Percentiles rank a stretch among this genome's conserved stretches.
phyloP scores from a whole-genome alignment of 2,329 filamentous ascomycete species.

The Ilyonectria mors-panacis region DNA sequence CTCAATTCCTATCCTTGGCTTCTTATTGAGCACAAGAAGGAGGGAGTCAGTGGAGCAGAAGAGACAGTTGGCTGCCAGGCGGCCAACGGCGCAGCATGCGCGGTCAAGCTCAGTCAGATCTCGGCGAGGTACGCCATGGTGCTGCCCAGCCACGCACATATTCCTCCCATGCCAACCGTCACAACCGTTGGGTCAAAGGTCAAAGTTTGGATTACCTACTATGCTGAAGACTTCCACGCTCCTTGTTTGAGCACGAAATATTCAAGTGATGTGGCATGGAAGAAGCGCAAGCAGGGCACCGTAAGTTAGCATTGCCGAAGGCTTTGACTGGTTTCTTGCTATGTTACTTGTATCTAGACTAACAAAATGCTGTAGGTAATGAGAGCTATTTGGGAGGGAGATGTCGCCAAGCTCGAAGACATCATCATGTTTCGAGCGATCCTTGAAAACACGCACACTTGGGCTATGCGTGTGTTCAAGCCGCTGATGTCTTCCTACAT shows the following conservation, averaged over 20 bases:
- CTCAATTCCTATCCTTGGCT: slow-evolving; percentile 42
- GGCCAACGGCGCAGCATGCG: slow-evolving; percentile 36
- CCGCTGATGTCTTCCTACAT: slow-evolving; percentile 38
- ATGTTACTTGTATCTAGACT: neutral
- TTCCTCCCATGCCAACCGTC: slow-evolving; percentile 34
- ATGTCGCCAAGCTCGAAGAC: slow-evolving; percentile 27
- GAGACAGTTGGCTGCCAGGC: slow-evolving; percentile 31
- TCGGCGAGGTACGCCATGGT: slow-evolving; percentile 30
- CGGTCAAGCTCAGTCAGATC: slow-evolving; percentile 23
- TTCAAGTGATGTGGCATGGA: neutral
- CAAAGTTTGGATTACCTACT: slow-evolving; percentile 39
- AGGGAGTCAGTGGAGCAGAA: neutral
- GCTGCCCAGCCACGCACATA: slow-evolving; percentile 23
- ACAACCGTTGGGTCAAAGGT: slow-evolving; percentile 34
- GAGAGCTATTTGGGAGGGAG: slow-evolving; percentile 38
- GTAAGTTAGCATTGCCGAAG: slow-evolving; percentile 13
- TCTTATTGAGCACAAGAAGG: slow-evolving; percentile 38
- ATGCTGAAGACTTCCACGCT: slow-evolving; percentile 21
- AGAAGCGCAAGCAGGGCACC: slow-evolving; percentile 15
- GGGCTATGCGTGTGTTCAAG: slow-evolving; percentile 40
- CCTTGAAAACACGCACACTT: slow-evolving; percentile 42
- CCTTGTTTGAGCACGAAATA: neutral
- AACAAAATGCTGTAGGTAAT: slow-evolving; percentile 31
- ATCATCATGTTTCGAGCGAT: slow-evolving; percentile 33
- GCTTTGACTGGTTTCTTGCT: neutral